Percentiles rank a stretch among this genome's conserved stretches.
Evolutionary conservation across 2,329 filamentous ascomycete species (phyloP).

Genomic region (Fusarium sp.): DNA sequence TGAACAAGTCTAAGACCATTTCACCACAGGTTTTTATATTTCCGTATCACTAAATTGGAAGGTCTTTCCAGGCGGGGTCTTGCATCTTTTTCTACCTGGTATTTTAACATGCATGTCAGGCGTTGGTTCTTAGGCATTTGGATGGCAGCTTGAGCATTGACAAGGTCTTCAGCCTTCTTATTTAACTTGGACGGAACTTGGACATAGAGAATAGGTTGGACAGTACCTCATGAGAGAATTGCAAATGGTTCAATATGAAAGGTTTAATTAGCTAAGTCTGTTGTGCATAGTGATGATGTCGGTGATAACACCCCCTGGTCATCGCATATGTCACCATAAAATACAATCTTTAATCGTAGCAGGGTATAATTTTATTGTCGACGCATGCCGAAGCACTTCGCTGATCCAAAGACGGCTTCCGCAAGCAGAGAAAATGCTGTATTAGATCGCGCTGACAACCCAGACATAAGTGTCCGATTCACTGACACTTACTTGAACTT

Average conservation of each 20-base stretch:
- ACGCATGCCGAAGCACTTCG: not conserved
- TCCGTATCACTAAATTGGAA: not conserved
- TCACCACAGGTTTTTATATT: not conserved
- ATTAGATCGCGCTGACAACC: not conserved
- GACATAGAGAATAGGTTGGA: not conserved
- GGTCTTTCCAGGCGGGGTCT: not conserved
- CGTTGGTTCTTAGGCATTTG: slow-evolving; percentile 31
- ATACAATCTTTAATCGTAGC: not conserved
- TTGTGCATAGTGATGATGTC: not conserved
- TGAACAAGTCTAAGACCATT: slow-evolving; percentile 34
- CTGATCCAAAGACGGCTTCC: too few species aligned
- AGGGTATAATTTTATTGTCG: not conserved
- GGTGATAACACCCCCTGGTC: not conserved
- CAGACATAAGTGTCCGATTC: not conserved
- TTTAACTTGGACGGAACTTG: slow-evolving; percentile 7
- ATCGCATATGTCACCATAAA: not conserved
- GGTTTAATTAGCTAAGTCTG: not conserved
- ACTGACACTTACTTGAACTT: not conserved
- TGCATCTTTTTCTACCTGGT: slow-evolving; percentile 1
- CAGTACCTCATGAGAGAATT: slow-evolving; percentile 27
- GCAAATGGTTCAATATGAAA: slow-evolving; percentile 6
- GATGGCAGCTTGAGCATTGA: not conserved
- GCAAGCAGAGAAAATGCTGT: not conserved
- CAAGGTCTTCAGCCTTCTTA: not conserved
- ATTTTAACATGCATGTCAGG: slow-evolving; percentile 34